Conservation (phyloP, 768 basidiomycete genomes). For the Tubosaeta brunneosetosa region DNA sequence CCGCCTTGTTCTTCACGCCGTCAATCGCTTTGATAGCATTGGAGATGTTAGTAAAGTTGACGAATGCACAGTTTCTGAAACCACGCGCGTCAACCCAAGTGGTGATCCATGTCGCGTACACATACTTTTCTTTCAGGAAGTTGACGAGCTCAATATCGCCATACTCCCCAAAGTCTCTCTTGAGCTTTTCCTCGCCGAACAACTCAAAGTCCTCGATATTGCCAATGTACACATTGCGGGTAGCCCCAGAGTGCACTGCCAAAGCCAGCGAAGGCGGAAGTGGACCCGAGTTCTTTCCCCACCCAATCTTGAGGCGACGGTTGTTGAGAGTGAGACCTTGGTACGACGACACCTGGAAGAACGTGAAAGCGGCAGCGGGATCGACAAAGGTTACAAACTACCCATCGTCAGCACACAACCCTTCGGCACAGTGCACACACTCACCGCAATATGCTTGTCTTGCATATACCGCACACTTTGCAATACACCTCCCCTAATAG, state of each 20-base stretch:
- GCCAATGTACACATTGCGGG: conserved; percentile 94
- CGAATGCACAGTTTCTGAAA: conserved; percentile 86
- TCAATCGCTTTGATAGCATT: conserved; percentile 99
- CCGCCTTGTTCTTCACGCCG: conserved; percentile 84
- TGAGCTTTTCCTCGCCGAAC: conserved; percentile 85
- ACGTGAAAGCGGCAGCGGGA: conserved; percentile 86
- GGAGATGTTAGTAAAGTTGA: conserved; percentile 92
- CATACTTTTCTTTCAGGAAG: conserved; percentile 90
- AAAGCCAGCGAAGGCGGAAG: conserved; percentile 78
- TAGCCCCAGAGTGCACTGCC: conserved; percentile 89
- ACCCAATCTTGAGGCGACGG: conserved; percentile 92
- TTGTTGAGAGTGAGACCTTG: conserved; percentile 91
- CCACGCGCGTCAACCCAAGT: background rate
- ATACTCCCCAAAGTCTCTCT: conserved; percentile 90
- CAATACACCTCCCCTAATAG: conserved; percentile 92
- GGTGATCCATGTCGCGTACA: conserved; percentile 21
- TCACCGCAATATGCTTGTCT: conserved; percentile 94
- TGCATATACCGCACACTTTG: conserved; percentile 94
- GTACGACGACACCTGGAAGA: conserved; percentile 88
- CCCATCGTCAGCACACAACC: conserved; percentile 5
- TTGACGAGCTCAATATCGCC: conserved; percentile 97
- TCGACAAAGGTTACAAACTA: conserved; percentile 97
- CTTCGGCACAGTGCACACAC: conserved; percentile 25
- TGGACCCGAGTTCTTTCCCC: conserved; percentile 95
- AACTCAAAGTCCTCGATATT: conserved; percentile 93